A percentile compares a stretch with the other conserved stretches of the same genome.
These are phyloP conservation scores for Diaporthe ampelina DNA, from an alignment of 2,329 filamentous ascomycete genomes.

Conservation along the genomic window DNA sequence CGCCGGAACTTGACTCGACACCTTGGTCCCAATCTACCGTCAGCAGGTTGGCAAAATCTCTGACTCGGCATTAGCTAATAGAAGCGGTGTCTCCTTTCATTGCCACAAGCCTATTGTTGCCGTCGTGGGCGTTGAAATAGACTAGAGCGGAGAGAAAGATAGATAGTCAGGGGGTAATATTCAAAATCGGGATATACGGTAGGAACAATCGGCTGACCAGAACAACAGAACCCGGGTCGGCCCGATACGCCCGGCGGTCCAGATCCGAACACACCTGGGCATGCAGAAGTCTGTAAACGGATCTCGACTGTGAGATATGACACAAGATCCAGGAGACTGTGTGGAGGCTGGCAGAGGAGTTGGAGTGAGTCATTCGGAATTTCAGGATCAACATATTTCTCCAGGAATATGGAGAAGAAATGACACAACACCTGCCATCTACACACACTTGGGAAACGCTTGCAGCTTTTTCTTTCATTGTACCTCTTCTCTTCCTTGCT, in stretches of 20 bases:
- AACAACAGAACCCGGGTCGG: conserved; percentile 4
- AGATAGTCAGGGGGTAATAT: neutral
- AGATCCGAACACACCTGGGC: neutral
- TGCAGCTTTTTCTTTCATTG: too few species aligned
- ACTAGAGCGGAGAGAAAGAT: conserved; percentile 3
- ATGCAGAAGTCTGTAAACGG: neutral
- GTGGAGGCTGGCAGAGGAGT: neutral
- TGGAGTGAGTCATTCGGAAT: neutral
- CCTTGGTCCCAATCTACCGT: conserved; percentile 1
- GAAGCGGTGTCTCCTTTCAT: neutral
- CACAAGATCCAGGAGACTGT: neutral
- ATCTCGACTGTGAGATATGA: neutral
- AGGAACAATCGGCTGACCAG: conserved; percentile 6
- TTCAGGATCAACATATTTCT: conserved; percentile 1
- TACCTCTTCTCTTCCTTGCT: too few species aligned
- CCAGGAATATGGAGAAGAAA: neutral
- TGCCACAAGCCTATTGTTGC: conserved; percentile 2
- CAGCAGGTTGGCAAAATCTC: neutral
- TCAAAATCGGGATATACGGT: neutral
- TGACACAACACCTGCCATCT: neutral
- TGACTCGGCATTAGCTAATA: conserved; percentile 27
- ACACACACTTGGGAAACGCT: neutral
- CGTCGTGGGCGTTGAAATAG: neutral
- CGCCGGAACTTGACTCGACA: conserved; percentile 24
- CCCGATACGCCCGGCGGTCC: neutral